A percentile compares a stretch with the other conserved stretches of the same genome.
Evolutionary conservation across 2,329 filamentous ascomycete genomes (phyloP).

Genomic region (Reticulascus tulasneorum): DNA sequence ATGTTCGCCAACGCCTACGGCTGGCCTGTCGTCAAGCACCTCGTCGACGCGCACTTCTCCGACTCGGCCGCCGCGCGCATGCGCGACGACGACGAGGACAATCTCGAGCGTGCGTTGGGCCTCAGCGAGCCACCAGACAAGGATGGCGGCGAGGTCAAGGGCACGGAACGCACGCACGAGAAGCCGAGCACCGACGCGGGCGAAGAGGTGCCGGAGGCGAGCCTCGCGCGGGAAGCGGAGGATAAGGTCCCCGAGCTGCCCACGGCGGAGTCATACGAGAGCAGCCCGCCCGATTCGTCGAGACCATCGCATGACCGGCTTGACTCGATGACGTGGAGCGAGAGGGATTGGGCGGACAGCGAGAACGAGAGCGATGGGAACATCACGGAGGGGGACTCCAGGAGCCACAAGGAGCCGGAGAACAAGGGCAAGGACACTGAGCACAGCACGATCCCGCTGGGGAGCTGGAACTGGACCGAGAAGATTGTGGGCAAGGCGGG

Average conservation of each 20-base stretch:
- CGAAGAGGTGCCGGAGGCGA: conserved; percentile 18
- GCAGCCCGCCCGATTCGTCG: conserved; percentile 7
- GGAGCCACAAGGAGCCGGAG: conserved; percentile 13
- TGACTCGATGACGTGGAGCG: conserved; percentile 63
- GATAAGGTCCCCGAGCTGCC: conserved; percentile 46
- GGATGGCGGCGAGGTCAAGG: conserved; percentile 63
- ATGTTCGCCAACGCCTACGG: conserved; percentile 98
- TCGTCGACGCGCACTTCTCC: conserved; percentile 91
- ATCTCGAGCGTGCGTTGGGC: conserved; percentile 65
- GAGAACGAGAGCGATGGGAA: conserved; percentile 38
- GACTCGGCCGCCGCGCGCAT: conserved; percentile 64
- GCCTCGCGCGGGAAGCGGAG: conserved; percentile 33
- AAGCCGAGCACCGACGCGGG: conserved; percentile 1
- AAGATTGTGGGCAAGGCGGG: conserved; percentile 45
- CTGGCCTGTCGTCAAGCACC: conserved; percentile 93
- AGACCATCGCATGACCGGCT: conserved; percentile 10
- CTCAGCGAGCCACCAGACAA: conserved; percentile 51
- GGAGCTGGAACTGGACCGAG: conserved; percentile 50
- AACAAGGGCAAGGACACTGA: conserved; percentile 17
- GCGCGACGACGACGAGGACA: conserved; percentile 63
- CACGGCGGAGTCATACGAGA: conserved; percentile 7
- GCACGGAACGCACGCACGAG: conserved; percentile 19
- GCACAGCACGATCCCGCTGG: conserved; percentile 15
- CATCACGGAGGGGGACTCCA: conserved; percentile 12
- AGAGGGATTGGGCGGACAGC: conserved; percentile 58